A percentile compares a stretch with the other conserved stretches of the same genome.
Conservation (phyloP, 257 asterid genomes). For the Primulina tabacum region DNA sequence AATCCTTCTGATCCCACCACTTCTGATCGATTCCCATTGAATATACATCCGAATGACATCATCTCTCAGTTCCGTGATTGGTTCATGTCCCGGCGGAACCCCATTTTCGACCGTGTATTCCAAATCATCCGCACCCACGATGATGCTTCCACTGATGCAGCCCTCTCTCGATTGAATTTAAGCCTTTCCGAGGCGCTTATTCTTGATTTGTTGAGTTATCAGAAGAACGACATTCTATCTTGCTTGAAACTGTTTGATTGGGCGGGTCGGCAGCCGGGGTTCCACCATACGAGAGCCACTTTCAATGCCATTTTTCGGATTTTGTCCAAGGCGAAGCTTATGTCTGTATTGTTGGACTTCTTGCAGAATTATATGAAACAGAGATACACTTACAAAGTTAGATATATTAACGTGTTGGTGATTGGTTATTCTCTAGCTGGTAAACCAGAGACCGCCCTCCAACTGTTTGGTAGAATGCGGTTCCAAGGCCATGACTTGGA, state of each 20-base stretch:
- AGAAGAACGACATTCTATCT: conserved; percentile 51
- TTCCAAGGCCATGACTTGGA: conserved; percentile 72
- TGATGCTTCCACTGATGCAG: conserved; percentile 39
- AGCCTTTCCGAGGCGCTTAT: conserved; percentile 46
- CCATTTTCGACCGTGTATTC: conserved; percentile 48
- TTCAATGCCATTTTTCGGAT: conserved; percentile 64
- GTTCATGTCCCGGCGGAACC: conserved; percentile 58
- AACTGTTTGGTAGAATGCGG: conserved; percentile 75
- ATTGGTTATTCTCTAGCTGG: conserved; percentile 82
- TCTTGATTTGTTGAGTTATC: conserved; percentile 54
- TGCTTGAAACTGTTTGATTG: conserved; percentile 88
- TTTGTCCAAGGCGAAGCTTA: conserved; percentile 48
- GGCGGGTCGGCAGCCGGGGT: conserved; percentile 78
- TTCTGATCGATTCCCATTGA: conserved; percentile 26
- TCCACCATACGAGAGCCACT: conserved; percentile 63
- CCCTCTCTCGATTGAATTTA: conserved; percentile 51
- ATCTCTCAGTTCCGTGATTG: conserved; percentile 54
- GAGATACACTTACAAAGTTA: conserved; percentile 28
- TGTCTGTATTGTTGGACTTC: conserved; percentile 51
- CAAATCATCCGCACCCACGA: conserved; percentile 53
- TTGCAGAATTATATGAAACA: conserved; percentile 36
- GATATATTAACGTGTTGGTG: conserved; percentile 50
- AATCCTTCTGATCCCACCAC: not conserved
- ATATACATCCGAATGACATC: conserved; percentile 26
- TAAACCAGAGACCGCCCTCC: conserved; percentile 59